Base-by-base conservation (phyloP, 2,329 filamentous ascomycete genomes). In the Aspergillus uvarum region DNA sequence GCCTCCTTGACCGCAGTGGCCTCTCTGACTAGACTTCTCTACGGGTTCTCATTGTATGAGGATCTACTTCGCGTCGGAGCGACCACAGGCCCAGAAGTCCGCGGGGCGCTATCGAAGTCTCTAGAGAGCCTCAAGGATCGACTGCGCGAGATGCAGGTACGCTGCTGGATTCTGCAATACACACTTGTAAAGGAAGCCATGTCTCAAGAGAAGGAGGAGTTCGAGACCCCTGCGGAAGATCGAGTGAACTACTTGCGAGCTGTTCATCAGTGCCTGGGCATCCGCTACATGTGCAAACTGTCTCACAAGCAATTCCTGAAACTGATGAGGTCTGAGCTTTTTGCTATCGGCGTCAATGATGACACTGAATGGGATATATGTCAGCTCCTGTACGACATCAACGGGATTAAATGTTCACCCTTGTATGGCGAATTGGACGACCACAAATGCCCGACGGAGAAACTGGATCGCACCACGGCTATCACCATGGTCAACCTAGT, bases 261-360 rank as follows among this genome's bases (percentile, higher is more conserved):
- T 11, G 85, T 96, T 5, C 95, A 99, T 71, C 87, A 92, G 70
- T 89, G 90, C 4, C 80, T 97, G 38, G 95, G 95, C 2, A 81
- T 93, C 54, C 89, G 95, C 61, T 89, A 89, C 63, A 90, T 89
- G 74, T 98, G 93, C 82, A 94, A 91, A 70, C 83, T 85, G 3
- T 91, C 91, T 0, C 91, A 92, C 72, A 94, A 95, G 71, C 86
- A 91, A 19, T 95, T 99, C 76, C 82, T 98, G 26, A 93, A 92
- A 71, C 85, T 97, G 74, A 89, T 95, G 80, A 94, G 93, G 59
- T 84, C 90, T 5, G 95, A 99, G 71, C 82, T 98, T 50, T 81
- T 96, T 26, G 87, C 87, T 52, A 83, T 94, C 67, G 86, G 87
- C 64, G 85, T 89, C 54, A 85, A 93, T 31, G 88, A 93, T 59